A percentile compares a stretch with the other conserved stretches of the same genome.
phyloP scores from a whole-genome alignment of 169 alveolate species.

The Fabrea salina region DNA sequence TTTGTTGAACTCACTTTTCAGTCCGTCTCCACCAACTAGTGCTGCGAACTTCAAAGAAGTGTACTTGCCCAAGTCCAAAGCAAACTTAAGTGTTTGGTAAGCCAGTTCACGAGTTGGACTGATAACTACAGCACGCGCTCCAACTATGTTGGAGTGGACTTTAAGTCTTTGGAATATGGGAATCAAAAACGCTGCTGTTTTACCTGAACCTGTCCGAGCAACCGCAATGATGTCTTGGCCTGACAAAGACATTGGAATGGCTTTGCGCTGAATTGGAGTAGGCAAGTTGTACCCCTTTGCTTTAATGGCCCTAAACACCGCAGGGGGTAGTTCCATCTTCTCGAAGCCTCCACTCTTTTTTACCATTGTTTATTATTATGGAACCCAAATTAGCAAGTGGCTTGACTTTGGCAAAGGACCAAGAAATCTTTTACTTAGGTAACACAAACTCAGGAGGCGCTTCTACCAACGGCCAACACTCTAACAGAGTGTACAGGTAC shows the following conservation, averaged over 20 bases:
- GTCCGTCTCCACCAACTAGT: slow-evolving; percentile 27
- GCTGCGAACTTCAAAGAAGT: background rate
- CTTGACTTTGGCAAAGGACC: too few relatives aligned
- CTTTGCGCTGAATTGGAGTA: slow-evolving; percentile 91
- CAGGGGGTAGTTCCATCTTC: slow-evolving; percentile 46
- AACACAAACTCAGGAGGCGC: too few relatives aligned
- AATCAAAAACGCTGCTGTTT: slow-evolving; percentile 58
- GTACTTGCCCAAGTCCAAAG: slow-evolving; percentile 23
- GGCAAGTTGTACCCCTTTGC: slow-evolving; percentile 63
- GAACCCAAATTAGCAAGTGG: too few relatives aligned
- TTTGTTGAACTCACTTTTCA: slow-evolving; percentile 7
- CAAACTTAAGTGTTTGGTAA: slow-evolving; percentile 75
- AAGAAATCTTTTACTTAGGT: too few relatives aligned
- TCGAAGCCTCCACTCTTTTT: slow-evolving; percentile 66
- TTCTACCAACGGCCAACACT: too few relatives aligned
- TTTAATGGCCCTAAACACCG: slow-evolving; percentile 31
- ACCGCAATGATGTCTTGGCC: slow-evolving; percentile 50
- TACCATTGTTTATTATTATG: slow-evolving; percentile 26
- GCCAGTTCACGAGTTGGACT: slow-evolving; percentile 94
- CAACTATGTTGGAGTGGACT: slow-evolving; percentile 11
- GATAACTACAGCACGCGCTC: slow-evolving; percentile 71
- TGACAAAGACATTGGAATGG: slow-evolving; percentile 86
- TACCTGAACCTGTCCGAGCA: slow-evolving; percentile 65
- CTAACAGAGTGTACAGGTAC: too few relatives aligned
- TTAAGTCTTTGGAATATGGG: slow-evolving; percentile 42